Evolutionary conservation across 1,139 yeast species (phyloP).

Genomic region (Geotrichum australiense): DNA sequence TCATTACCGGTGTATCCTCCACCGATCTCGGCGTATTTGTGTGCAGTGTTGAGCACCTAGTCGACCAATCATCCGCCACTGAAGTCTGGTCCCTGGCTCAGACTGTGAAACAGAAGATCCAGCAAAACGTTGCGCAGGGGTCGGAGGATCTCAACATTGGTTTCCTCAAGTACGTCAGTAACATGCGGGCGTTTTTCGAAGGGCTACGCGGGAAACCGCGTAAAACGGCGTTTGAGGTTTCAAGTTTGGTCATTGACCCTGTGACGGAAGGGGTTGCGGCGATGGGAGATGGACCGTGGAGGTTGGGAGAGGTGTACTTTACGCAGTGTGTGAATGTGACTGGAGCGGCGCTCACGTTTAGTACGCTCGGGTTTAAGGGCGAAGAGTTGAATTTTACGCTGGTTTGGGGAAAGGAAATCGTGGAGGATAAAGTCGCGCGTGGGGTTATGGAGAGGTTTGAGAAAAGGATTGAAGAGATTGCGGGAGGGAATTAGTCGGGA

Average conservation of each 20-base stretch:
- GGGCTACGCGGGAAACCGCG: conserved; percentile 4
- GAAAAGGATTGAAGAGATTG: too few species aligned
- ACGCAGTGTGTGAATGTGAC: conserved; percentile 6
- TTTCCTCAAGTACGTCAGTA: conserved; percentile 7
- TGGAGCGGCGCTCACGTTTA: conserved; percentile 5
- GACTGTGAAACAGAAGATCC: background rate
- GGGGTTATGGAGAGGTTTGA: too few species aligned
- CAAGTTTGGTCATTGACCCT: conserved; percentile 4
- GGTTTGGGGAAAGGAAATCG: conserved; percentile 6
- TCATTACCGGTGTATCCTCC: background rate
- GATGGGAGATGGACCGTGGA: conserved; percentile 2
- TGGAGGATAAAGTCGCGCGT: conserved; percentile 2
- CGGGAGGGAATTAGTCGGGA: too few species aligned
- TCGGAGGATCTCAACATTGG: conserved; percentile 12
- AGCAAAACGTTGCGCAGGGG: conserved; percentile 2
- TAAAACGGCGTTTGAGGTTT: conserved; percentile 10
- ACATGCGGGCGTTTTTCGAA: conserved; percentile 5
- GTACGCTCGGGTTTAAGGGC: conserved; percentile 4
- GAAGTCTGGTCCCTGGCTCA: conserved; percentile 4
- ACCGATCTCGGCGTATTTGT: conserved; percentile 15
- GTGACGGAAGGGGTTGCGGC: background rate
- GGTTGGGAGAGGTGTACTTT: conserved; percentile 7
- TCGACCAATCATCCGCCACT: background rate
- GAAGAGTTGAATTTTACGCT: conserved; percentile 8
- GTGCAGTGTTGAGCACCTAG: conserved; percentile 2